phyloP scores from a whole-genome alignment of 176 grass and related monocot species.

The Aegilops sharonensis region DNA sequence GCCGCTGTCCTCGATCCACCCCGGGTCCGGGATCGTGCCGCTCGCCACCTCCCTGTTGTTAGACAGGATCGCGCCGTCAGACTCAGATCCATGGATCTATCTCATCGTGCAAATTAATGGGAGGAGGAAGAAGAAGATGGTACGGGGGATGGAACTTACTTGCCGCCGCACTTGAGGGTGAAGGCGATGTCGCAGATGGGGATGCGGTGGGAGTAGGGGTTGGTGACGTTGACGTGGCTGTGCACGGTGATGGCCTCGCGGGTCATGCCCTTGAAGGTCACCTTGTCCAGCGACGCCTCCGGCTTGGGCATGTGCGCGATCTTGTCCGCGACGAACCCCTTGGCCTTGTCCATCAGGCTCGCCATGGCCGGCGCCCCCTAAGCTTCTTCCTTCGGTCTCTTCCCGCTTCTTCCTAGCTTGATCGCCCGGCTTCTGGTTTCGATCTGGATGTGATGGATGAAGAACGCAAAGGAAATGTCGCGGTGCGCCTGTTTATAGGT shows the following conservation, averaged over 20 bases:
- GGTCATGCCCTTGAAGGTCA: constrained; percentile 61
- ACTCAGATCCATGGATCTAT: not conserved
- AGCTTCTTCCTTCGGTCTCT: not conserved
- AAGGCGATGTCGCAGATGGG: constrained; percentile 80
- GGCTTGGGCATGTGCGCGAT: constrained; percentile 81
- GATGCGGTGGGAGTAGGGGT: constrained; percentile 73
- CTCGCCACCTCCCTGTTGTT: constrained; percentile 43
- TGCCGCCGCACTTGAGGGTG: constrained; percentile 58
- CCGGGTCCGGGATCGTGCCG: constrained; percentile 73
- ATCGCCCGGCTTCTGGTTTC: not conserved
- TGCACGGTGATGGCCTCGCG: constrained; percentile 67
- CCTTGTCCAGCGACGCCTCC: constrained; percentile 57
- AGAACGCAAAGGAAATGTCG: not conserved
- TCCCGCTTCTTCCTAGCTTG: not conserved
- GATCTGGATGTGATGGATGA: not conserved
- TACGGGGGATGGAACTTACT: constrained; percentile 10
- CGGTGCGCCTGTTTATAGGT: not conserved
- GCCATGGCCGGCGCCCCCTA: constrained; percentile 23
- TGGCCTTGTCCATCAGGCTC: constrained; percentile 80
- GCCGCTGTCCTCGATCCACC: constrained; percentile 63
- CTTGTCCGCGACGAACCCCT: constrained; percentile 90
- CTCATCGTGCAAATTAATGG: no score
- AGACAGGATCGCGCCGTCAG: not conserved
- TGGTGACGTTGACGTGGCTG: constrained; percentile 72
- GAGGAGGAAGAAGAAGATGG: no score